Conservation (phyloP, 352 stramenopile genomes). For the Phytophthora fragariae region DNA sequence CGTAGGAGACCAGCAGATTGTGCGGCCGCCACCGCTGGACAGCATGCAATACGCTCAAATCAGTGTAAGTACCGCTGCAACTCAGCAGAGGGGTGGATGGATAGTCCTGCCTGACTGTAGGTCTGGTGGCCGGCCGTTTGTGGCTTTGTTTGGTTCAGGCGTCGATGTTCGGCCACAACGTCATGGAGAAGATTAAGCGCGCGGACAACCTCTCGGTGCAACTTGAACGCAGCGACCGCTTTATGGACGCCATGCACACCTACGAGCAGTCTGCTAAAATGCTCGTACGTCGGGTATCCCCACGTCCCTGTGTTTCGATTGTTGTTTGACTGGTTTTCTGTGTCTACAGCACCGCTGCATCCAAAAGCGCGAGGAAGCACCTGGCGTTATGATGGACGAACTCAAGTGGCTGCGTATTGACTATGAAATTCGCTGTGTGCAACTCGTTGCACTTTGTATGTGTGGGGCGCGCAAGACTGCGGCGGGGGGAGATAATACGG, state of each 20-base stretch:
- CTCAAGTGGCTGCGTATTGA: slow-evolving; percentile 73
- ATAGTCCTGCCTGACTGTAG: background rate
- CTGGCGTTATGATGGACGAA: slow-evolving; percentile 60
- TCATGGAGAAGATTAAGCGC: slow-evolving; percentile 69
- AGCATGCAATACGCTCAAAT: slow-evolving; percentile 74
- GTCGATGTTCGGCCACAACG: slow-evolving; percentile 65
- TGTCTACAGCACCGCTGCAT: slow-evolving; percentile 61
- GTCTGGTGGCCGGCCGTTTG: background rate
- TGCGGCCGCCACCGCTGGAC: slow-evolving; percentile 61
- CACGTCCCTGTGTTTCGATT: background rate
- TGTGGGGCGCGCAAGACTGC: slow-evolving; percentile 62
- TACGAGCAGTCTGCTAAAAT: slow-evolving; percentile 79
- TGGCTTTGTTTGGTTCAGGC: slow-evolving; percentile 33
- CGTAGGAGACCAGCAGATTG: slow-evolving; percentile 64
- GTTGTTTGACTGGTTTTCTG: background rate
- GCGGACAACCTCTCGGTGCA: slow-evolving; percentile 64
- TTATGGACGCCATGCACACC: slow-evolving; percentile 76
- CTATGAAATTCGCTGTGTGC: slow-evolving; percentile 80
- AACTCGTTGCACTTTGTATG: slow-evolving; percentile 77
- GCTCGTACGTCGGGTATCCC: slow-evolving; percentile 50
- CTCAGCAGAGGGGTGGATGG: background rate
- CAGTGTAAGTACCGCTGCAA: slow-evolving; percentile 32
- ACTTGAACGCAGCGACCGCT: slow-evolving; percentile 66
- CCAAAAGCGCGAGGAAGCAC: slow-evolving; percentile 63
- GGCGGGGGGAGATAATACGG: slow-evolving; percentile 54